These are phyloP conservation scores for Craterostigma plantagineum DNA, from an alignment of 257 asterid genomes.

Conservation along the genomic window DNA sequence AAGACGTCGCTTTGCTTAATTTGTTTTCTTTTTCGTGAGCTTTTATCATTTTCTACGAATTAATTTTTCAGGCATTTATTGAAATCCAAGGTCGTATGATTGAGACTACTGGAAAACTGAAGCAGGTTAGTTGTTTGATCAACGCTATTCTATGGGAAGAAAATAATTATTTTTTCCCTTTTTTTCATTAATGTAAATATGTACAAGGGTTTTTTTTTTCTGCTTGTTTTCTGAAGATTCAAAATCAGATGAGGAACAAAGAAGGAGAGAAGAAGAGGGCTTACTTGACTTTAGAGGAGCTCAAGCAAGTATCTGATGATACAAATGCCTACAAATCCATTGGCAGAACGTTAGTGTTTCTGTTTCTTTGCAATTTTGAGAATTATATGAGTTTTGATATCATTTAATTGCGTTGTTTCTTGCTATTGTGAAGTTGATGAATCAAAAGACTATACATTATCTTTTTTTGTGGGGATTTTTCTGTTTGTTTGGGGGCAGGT, in stretches of 20 bases:
- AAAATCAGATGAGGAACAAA: constrained; percentile 64
- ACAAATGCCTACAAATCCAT: constrained; percentile 76
- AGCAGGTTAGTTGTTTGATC: constrained; percentile 37
- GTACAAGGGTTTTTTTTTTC: neutral
- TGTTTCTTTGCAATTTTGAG: no score
- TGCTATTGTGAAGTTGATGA: neutral
- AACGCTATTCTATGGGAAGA: neutral
- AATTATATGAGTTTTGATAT: neutral
- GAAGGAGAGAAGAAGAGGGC: constrained; percentile 90
- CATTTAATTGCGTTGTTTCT: neutral
- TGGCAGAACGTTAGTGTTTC: constrained; percentile 39
- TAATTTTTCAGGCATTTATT: constrained; percentile 49
- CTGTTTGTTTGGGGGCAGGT: constrained; percentile 26
- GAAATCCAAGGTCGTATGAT: constrained; percentile 93
- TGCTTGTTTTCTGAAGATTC: constrained; percentile 45
- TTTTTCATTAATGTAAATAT: neutral
- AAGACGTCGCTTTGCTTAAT: neutral
- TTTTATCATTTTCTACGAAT: neutral
- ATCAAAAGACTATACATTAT: neutral
- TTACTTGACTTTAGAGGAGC: constrained; percentile 84
- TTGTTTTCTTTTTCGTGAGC: neutral
- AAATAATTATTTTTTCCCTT: neutral
- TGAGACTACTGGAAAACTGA: constrained; percentile 67
- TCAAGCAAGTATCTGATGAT: constrained; percentile 54
- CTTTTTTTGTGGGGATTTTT: neutral